phyloP scores from a whole-genome alignment of 1,284 basidiomycete species.

The Pseudozyma sp. region DNA sequence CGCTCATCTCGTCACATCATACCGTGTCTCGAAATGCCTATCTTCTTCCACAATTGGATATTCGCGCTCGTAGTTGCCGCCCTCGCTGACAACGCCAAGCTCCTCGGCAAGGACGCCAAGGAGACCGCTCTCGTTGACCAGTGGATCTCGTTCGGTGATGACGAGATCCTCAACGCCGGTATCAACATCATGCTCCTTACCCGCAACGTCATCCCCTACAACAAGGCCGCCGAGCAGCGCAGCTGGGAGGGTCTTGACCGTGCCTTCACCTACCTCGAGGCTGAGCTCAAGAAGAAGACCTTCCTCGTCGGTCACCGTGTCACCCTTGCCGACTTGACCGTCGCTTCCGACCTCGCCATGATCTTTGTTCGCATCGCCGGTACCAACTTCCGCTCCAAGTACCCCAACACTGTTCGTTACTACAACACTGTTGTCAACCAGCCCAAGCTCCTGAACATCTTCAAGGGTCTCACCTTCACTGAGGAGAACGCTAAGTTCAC shows the following conservation, averaged over 20 bases:
- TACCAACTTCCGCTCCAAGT: conserved; percentile 61
- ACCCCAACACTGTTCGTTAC: conserved; percentile 83
- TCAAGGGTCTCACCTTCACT: conserved; percentile 72
- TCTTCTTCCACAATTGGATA: neutral
- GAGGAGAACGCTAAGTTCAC: conserved; percentile 81
- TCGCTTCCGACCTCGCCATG: conserved; percentile 72
- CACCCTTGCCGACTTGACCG: conserved; percentile 86
- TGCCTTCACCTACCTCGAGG: conserved; percentile 78
- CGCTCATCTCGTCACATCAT: neutral
- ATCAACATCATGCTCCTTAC: conserved; percentile 51
- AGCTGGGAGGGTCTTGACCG: conserved; percentile 70
- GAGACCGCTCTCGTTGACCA: conserved; percentile 76
- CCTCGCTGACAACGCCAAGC: conserved; percentile 77
- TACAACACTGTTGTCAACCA: conserved; percentile 80
- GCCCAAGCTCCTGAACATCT: conserved; percentile 60
- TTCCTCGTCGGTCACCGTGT: conserved; percentile 94
- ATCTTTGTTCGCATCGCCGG: conserved; percentile 50
- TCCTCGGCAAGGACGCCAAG: conserved; percentile 75
- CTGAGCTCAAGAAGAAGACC: conserved; percentile 81
- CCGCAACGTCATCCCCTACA: conserved; percentile 63
- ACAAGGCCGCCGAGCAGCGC: conserved; percentile 74
- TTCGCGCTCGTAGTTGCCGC: conserved; percentile 75
- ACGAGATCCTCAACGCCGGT: conserved; percentile 71
- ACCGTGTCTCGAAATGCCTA: neutral
- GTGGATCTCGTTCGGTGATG: conserved; percentile 77